Evolutionary conservation across 2,329 filamentous ascomycete species (phyloP).

Genomic region (Corinectria fuckeliana): DNA sequence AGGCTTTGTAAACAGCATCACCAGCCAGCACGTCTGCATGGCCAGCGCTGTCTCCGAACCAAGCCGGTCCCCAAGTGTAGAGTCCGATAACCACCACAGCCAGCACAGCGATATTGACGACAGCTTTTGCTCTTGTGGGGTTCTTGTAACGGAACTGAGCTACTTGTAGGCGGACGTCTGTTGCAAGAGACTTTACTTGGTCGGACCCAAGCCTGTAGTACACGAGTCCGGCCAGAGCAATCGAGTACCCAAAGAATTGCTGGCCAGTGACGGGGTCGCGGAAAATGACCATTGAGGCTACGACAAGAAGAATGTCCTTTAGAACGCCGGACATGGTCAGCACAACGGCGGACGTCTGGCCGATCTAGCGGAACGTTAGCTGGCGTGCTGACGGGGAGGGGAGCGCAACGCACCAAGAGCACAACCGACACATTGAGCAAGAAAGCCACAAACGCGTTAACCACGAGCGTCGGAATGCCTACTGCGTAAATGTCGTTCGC

Average conservation of each 20-base stretch:
- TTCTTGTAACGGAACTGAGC: constrained; percentile 16
- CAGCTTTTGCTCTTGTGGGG: not conserved
- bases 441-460: constrained; percentile 15
- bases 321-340: constrained; percentile 18
- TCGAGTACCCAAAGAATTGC: constrained; percentile 19
- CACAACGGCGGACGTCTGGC: constrained; percentile 16
- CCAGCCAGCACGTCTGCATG: not conserved
- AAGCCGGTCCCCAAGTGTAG: constrained; percentile 3
- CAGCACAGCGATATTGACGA: not conserved
- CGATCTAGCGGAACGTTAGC: constrained; percentile 11
- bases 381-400: too few species aligned
- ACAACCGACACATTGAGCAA: constrained; percentile 21
- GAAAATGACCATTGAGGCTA: constrained; percentile 16
- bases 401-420: not conserved
- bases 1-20: not conserved
- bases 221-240: constrained; percentile 9
- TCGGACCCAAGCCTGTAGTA: constrained; percentile 15
- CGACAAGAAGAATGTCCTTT: constrained; percentile 16
- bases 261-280: constrained; percentile 15
- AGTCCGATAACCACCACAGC: not conserved
- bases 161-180: constrained; percentile 7
- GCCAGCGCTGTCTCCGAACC: too few species aligned
- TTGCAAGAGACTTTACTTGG: constrained; percentile 4
- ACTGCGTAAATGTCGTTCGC: constrained; percentile 8
- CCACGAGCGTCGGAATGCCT: constrained; percentile 9